Percentiles rank a stretch among this genome's conserved stretches.
Evolutionary conservation across 1,284 basidiomycete species (phyloP).

Genomic region (Rhizopogon parksii): DNA sequence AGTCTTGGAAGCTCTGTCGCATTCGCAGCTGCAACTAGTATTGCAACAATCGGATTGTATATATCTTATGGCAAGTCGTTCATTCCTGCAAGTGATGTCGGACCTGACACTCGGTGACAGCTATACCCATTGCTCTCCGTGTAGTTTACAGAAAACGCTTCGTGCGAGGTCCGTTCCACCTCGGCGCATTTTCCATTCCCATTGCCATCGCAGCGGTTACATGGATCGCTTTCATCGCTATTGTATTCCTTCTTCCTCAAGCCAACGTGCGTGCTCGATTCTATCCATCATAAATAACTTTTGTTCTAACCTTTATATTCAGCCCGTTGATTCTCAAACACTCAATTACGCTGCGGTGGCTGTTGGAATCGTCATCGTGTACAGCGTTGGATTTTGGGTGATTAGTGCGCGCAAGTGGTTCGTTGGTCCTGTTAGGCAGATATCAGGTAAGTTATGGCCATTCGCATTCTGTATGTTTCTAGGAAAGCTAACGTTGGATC

Average conservation of each 20-base stretch:
- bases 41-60: constrained; percentile 73
- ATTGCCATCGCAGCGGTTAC: constrained; percentile 45
- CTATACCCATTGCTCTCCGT: constrained; percentile 61
- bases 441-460: constrained; percentile 36
- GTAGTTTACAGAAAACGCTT: constrained; percentile 55
- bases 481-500: neutral
- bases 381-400: constrained; percentile 60
- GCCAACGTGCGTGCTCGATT: constrained; percentile 38
- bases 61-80: constrained; percentile 53
- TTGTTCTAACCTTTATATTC: neutral
- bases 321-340: constrained; percentile 63
- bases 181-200: constrained; percentile 53
- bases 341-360: constrained; percentile 71
- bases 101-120: constrained; percentile 24
- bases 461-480: neutral
- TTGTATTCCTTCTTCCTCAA: constrained; percentile 62
- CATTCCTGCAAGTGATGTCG: neutral
- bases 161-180: constrained; percentile 64
- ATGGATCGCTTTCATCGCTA: constrained; percentile 60
- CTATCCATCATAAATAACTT: neutral
- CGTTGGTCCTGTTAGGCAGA: constrained; percentile 59
- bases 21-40: constrained; percentile 67
- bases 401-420: constrained; percentile 67
- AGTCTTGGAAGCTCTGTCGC: constrained; percentile 66
- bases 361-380: constrained; percentile 60